Evolutionary conservation across 495 filamentous ascomycete species (phyloP).

Genomic region (Glonium stellatum): DNA sequence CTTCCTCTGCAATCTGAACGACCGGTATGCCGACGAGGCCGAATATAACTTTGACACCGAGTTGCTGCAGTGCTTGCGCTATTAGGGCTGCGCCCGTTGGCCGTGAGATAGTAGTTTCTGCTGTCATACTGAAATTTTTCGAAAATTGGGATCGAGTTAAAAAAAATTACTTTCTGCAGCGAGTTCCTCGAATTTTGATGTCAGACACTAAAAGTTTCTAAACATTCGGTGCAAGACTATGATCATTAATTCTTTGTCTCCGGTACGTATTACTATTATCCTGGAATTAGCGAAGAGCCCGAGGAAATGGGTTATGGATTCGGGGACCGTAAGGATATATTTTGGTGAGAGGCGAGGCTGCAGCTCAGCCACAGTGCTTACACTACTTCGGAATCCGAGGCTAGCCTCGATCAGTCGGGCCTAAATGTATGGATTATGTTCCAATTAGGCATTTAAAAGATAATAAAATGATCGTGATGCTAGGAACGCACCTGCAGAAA

Average conservation of each 20-base stretch:
- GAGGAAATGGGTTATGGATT: neutral
- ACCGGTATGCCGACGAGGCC: slow-evolving; percentile 61
- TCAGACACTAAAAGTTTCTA: no score
- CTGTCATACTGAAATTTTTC: slow-evolving; percentile 4
- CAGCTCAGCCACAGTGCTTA: neutral
- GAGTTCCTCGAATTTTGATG: neutral
- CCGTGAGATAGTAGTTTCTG: slow-evolving; percentile 1
- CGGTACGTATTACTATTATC: neutral
- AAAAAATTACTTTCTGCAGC: neutral
- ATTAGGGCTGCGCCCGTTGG: slow-evolving; percentile 51
- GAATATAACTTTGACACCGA: slow-evolving; percentile 55
- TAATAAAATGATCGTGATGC: slow-evolving; percentile 1
- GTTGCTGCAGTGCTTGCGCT: slow-evolving; percentile 48
- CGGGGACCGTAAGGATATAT: neutral
- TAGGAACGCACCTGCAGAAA: neutral
- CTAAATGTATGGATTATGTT: neutral
- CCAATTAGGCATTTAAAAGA: neutral
- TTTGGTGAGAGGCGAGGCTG: neutral
- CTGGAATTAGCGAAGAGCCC: neutral
- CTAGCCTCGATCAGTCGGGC: neutral
- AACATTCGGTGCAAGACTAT: neutral
- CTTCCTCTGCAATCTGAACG: slow-evolving; percentile 58
- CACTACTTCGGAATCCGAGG: neutral
- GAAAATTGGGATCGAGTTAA: neutral
- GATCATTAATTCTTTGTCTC: neutral